phyloP scores from a whole-genome alignment of 495 filamentous ascomycete genomes.

The Lasiosphaeria ovina region DNA sequence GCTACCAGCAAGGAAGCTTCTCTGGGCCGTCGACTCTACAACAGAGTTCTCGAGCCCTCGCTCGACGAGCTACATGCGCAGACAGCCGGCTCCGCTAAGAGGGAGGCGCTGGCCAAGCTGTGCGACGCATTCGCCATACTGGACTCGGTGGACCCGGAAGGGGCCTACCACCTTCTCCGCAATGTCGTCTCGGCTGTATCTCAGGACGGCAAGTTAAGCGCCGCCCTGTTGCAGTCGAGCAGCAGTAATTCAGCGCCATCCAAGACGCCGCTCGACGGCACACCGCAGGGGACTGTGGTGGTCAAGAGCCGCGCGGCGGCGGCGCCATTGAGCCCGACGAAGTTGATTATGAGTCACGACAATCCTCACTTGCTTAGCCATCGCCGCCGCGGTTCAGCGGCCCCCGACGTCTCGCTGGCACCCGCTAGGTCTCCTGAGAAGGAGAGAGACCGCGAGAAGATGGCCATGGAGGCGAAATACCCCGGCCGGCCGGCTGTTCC shows the following conservation, averaged over 20 bases:
- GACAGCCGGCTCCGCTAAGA: constrained; percentile 68
- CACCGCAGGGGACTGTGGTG: constrained; percentile 46
- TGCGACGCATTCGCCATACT: constrained; percentile 81
- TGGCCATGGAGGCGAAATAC: constrained; percentile 45
- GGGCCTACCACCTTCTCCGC: constrained; percentile 78
- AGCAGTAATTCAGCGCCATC: constrained; percentile 6
- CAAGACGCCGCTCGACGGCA: constrained; percentile 28
- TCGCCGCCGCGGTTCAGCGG: constrained; percentile 59
- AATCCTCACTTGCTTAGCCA: constrained; percentile 85
- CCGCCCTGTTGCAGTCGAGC: constrained; percentile 32
- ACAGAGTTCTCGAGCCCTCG: constrained; percentile 71
- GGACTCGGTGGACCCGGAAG: constrained; percentile 86
- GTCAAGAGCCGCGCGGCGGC: constrained; percentile 37
- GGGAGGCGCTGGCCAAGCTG: constrained; percentile 75
- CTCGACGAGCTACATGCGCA: constrained; percentile 82
- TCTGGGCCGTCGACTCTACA: constrained; percentile 74
- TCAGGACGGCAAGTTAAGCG: constrained; percentile 42
- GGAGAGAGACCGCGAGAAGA: constrained; percentile 43
- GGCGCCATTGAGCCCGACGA: constrained; percentile 42
- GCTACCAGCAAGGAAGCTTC: constrained; percentile 73
- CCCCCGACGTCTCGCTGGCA: constrained; percentile 24
- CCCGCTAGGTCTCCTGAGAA: constrained; percentile 24
- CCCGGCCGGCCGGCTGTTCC: constrained; percentile 52
- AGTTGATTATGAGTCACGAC: constrained; percentile 72
- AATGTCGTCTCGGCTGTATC: constrained; percentile 53